phyloP scores from a whole-genome alignment of 192 early-diverging fungal species.

The Haplosporangium gracile region DNA sequence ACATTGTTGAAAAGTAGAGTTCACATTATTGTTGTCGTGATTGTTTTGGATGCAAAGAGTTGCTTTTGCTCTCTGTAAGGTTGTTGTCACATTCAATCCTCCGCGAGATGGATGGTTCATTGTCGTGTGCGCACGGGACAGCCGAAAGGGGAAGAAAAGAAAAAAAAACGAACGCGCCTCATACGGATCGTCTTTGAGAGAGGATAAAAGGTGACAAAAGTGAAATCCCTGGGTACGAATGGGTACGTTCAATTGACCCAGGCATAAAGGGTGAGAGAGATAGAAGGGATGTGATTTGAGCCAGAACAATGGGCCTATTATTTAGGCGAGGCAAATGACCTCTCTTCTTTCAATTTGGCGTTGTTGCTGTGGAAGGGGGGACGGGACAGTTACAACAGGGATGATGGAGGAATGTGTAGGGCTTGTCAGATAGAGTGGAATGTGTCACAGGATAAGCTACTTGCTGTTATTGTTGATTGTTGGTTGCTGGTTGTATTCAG shows the following conservation, averaged over 20 bases:
- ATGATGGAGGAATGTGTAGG: too few relatives aligned
- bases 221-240: neutral
- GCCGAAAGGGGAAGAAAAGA: neutral
- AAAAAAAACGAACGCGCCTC: neutral
- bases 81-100: neutral
- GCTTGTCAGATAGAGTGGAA: too few relatives aligned
- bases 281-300: neutral
- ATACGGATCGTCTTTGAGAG: neutral
- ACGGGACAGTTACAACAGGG: too few relatives aligned
- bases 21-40: too few relatives aligned
- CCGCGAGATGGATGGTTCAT: neutral
- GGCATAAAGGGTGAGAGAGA: too few relatives aligned
- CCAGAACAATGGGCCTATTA: neutral
- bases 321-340: neutral
- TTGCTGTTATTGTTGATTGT: too few relatives aligned
- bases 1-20: too few relatives aligned
- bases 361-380: too few relatives aligned
- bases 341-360: neutral
- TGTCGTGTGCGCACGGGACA: constrained; percentile 1
- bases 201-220: constrained; percentile 3
- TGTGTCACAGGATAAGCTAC: too few relatives aligned
- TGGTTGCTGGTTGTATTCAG: too few relatives aligned
- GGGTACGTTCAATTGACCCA: neutral
- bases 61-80: neutral
- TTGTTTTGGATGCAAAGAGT: neutral